Evolutionary conservation across 495 filamentous ascomycete species (phyloP).

Genomic region (Hypoxylon perforatum): DNA sequence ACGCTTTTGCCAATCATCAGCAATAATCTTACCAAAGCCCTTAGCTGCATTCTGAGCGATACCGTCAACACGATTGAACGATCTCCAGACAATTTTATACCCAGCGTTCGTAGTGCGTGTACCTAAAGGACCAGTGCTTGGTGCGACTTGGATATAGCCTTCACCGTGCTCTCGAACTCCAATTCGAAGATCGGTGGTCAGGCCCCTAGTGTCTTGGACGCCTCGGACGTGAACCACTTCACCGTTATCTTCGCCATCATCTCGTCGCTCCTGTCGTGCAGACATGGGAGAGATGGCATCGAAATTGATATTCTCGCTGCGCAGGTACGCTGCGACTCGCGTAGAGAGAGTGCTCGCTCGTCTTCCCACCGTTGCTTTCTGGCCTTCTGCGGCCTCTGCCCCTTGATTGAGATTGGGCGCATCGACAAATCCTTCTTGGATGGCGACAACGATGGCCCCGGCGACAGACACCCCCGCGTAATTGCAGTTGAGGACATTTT

Average conservation of each 20-base stretch:
- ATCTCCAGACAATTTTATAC: neutral
- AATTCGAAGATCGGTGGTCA: neutral
- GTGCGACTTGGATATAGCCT: neutral
- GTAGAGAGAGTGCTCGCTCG: neutral
- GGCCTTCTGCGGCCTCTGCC: neutral
- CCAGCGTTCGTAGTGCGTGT: neutral
- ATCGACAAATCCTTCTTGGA: neutral
- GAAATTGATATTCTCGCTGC: neutral
- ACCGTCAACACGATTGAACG: neutral
- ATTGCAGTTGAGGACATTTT: neutral
- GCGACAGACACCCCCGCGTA: neutral
- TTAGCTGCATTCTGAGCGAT: neutral
- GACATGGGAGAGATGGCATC: neutral
- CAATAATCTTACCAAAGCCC: neutral
- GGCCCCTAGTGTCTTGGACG: neutral
- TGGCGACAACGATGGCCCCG: neutral
- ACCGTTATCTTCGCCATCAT: neutral
- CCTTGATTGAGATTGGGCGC: neutral
- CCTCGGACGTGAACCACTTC: neutral
- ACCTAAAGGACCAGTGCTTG: neutral
- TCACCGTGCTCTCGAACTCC: neutral
- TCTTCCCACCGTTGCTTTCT: neutral
- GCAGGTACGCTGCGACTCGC: neutral
- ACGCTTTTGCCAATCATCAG: neutral
- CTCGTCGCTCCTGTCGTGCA: neutral